Percentiles rank a stretch among this genome's conserved stretches.
These are phyloP conservation scores for Starmera quercuum DNA, from an alignment of 805 yeast genomes.

Conservation along the genomic window DNA sequence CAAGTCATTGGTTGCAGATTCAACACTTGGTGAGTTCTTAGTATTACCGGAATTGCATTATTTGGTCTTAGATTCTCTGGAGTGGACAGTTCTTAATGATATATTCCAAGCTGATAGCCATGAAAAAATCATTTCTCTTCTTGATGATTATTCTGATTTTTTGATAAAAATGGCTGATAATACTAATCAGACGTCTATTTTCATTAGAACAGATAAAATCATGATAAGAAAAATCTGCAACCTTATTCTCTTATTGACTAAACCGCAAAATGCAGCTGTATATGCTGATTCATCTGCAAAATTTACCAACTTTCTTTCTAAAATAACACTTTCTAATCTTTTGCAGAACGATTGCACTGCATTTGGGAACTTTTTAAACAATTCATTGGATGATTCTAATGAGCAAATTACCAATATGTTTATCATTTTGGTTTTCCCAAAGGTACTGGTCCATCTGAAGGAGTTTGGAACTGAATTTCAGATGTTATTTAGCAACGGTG, in stretches of 20 bases:
- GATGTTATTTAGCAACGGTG: conserved; percentile 9
- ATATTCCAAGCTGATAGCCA: conserved; percentile 28
- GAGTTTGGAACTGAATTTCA: conserved; percentile 20
- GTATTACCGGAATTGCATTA: conserved; percentile 38
- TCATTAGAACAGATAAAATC: conserved; percentile 23
- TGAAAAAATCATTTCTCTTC: conserved; percentile 20
- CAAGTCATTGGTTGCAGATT: conserved; percentile 6
- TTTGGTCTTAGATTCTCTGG: conserved; percentile 25
- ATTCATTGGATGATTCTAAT: conserved; percentile 8
- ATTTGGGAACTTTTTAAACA: conserved; percentile 12
- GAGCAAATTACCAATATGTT: conserved; percentile 10
- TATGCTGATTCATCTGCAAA: conserved; percentile 23
- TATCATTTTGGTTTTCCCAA: conserved; percentile 20
- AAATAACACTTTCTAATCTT: conserved; percentile 27
- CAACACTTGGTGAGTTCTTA: conserved; percentile 7
- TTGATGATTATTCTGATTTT: conserved; percentile 17
- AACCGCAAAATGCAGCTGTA: conserved; percentile 23
- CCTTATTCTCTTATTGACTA: conserved; percentile 21
- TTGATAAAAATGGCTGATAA: conserved; percentile 20
- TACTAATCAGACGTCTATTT: conserved; percentile 15
- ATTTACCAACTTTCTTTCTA: conserved; percentile 26
- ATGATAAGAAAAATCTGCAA: conserved; percentile 19
- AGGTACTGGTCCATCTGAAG: conserved; percentile 20
- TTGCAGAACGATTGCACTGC: conserved; percentile 14
- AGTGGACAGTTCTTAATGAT: conserved; percentile 29